Percentiles rank a stretch among this genome's conserved stretches.
Conservation (phyloP, 108 stramenopile genomes). For the Asterionellopsis glacialis region DNA sequence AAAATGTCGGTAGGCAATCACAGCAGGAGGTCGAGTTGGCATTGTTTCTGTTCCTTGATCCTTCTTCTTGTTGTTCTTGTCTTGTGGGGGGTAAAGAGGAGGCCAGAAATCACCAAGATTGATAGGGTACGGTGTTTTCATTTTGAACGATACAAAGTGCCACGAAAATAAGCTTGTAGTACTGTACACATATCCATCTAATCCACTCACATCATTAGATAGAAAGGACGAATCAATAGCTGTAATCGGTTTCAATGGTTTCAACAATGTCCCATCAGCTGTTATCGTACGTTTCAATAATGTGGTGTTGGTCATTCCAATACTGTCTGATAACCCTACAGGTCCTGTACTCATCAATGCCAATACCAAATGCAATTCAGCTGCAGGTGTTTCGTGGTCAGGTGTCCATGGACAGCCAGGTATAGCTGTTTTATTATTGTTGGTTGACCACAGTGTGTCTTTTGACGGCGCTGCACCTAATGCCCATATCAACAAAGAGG, state of each 20-base stretch:
- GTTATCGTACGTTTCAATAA: constrained; percentile 18
- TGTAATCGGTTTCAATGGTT: constrained; percentile 30
- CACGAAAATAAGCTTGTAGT: constrained; percentile 13
- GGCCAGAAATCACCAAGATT: constrained; percentile 24
- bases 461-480: constrained; percentile 30
- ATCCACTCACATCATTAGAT: background rate
- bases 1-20: constrained; percentile 11
- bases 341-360: constrained; percentile 33
- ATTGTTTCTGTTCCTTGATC: no score
- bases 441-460: constrained; percentile 38
- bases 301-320: constrained; percentile 22
- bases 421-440: constrained; percentile 15
- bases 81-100: background rate
- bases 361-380: constrained; percentile 25
- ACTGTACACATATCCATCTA: constrained; percentile 18
- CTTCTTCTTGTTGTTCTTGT: no score
- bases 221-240: constrained; percentile 26
- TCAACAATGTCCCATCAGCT: constrained; percentile 26
- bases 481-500: constrained; percentile 33
- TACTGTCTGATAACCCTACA: constrained; percentile 34
- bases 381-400: constrained; percentile 27
- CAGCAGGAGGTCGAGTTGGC: background rate
- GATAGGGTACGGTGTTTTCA: constrained; percentile 7
- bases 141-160: constrained; percentile 30
- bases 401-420: constrained; percentile 38